These are phyloP conservation scores for Marasmius tenuissimus DNA, from an alignment of 1,284 basidiomycete species.

Conservation along the genomic window DNA sequence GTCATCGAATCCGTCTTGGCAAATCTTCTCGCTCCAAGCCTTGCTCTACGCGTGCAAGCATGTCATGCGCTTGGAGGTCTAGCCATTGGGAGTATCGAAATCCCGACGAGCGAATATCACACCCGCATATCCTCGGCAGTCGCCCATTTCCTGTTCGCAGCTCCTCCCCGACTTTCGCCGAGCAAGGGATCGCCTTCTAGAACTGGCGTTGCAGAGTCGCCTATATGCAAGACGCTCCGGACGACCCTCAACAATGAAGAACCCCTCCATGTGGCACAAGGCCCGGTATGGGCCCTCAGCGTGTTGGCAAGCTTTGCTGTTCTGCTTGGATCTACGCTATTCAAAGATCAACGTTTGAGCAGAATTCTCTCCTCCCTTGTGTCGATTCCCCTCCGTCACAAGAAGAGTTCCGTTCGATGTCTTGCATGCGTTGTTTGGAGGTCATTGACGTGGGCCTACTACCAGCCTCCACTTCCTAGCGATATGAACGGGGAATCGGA, in stretches of 20 bases:
- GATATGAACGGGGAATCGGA: slow-evolving; percentile 35
- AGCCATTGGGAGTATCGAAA: slow-evolving; percentile 46
- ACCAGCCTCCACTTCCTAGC: slow-evolving; percentile 45
- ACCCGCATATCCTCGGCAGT: slow-evolving; percentile 49
- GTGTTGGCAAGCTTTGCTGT: slow-evolving; percentile 64
- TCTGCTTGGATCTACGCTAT: slow-evolving; percentile 56
- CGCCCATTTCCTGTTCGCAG: slow-evolving; percentile 44
- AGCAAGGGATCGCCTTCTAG: slow-evolving; percentile 30
- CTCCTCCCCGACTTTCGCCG: slow-evolving; percentile 28
- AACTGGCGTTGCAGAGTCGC: slow-evolving; percentile 35
- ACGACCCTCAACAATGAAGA: slow-evolving; percentile 55
- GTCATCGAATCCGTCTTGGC: slow-evolving; percentile 61
- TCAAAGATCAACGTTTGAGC: slow-evolving; percentile 43
- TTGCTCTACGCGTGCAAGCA: slow-evolving; percentile 63
- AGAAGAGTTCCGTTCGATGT: slow-evolving; percentile 59
- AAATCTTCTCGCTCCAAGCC: slow-evolving; percentile 62
- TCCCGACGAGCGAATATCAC: slow-evolving; percentile 49
- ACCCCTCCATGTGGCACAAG: slow-evolving; percentile 60
- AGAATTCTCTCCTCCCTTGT: slow-evolving; percentile 51
- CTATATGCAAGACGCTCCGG: slow-evolving; percentile 63
- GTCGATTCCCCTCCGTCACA: slow-evolving; percentile 53
- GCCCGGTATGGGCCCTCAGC: slow-evolving; percentile 71
- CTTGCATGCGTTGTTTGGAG: slow-evolving; percentile 65
- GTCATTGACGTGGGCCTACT: slow-evolving; percentile 60
- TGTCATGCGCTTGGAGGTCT: slow-evolving; percentile 73